Conservation (phyloP, 768 basidiomycete species). For the Suillus fuscotomentosus region DNA sequence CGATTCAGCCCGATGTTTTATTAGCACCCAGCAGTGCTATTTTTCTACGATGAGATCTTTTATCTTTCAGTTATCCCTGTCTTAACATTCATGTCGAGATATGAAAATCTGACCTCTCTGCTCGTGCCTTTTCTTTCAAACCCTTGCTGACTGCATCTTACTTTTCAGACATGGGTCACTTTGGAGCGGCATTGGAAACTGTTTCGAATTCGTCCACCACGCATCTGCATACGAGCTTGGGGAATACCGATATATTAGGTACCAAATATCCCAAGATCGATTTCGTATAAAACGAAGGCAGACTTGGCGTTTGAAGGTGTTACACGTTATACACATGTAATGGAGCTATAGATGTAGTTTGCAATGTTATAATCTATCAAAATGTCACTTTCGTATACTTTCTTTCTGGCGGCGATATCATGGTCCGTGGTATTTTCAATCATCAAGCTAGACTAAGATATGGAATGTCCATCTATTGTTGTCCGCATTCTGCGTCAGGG, state of each 20-base stretch:
- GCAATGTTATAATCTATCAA: not conserved
- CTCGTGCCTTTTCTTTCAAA: not conserved
- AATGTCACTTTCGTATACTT: not conserved
- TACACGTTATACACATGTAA: not conserved
- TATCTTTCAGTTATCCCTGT: constrained; percentile 30
- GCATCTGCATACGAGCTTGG: not conserved
- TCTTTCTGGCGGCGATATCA: too few relatives aligned
- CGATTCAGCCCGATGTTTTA: not conserved
- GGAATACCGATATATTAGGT: not conserved
- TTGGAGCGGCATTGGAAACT: not conserved
- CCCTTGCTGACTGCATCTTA: not conserved
- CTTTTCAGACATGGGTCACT: not conserved
- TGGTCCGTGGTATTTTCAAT: not conserved
- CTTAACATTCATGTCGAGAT: constrained; percentile 28
- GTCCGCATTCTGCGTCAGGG: not conserved
- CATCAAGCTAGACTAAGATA: not conserved
- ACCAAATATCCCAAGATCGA: too few relatives aligned
- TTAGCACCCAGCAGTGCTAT: not conserved
- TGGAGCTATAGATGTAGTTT: not conserved
- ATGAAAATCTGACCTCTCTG: constrained; percentile 10
- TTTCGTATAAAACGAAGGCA: not conserved
- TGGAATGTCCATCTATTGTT: not conserved
- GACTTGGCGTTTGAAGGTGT: not conserved
- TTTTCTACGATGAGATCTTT: constrained; percentile 19
- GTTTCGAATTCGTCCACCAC: not conserved